Percentiles rank a stretch among this genome's conserved stretches.
Conservation (phyloP, 139 green algal genomes). For the Nannochloris sp. region DNA sequence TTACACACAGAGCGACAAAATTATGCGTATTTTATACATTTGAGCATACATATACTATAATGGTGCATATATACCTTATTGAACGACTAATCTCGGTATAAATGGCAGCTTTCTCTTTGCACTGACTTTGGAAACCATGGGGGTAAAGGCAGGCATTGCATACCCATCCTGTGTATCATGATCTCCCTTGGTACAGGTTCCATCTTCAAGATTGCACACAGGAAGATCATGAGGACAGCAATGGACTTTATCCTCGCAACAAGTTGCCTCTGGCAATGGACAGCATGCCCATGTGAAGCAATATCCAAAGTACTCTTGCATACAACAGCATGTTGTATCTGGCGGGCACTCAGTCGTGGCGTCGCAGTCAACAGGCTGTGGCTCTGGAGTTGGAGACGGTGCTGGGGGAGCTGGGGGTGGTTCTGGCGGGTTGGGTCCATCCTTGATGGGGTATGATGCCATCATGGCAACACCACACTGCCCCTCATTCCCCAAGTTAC, state of each 20-base stretch:
- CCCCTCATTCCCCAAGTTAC: slow-evolving; percentile 34
- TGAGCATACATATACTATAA: too few species aligned
- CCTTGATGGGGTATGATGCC: slow-evolving; percentile 86
- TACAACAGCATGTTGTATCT: slow-evolving; percentile 83
- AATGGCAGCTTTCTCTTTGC: neutral
- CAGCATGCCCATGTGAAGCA: slow-evolving; percentile 87
- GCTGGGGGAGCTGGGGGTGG: slow-evolving; percentile 19
- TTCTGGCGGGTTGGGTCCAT: slow-evolving; percentile 54
- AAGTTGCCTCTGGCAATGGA: slow-evolving; percentile 77
- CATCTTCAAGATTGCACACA: slow-evolving; percentile 71
- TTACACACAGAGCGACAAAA: too few species aligned
- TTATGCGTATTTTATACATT: too few species aligned
- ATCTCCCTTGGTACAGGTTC: slow-evolving; percentile 35
- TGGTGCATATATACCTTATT: too few species aligned
- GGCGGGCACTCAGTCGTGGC: slow-evolving; percentile 47
- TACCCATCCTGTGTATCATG: neutral
- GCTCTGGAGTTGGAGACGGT: slow-evolving; percentile 28
- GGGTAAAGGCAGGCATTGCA: too few species aligned
- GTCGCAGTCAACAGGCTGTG: slow-evolving; percentile 63
- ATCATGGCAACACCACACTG: slow-evolving; percentile 59
- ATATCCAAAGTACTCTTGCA: slow-evolving; percentile 55
- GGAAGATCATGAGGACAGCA: slow-evolving; percentile 85
- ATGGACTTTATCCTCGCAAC: slow-evolving; percentile 88
- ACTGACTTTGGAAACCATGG: neutral
- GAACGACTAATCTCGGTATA: too few species aligned